These are phyloP conservation scores for Fraxinus sp. DNA, from an alignment of 305 asterid species.

Conservation along the genomic window DNA sequence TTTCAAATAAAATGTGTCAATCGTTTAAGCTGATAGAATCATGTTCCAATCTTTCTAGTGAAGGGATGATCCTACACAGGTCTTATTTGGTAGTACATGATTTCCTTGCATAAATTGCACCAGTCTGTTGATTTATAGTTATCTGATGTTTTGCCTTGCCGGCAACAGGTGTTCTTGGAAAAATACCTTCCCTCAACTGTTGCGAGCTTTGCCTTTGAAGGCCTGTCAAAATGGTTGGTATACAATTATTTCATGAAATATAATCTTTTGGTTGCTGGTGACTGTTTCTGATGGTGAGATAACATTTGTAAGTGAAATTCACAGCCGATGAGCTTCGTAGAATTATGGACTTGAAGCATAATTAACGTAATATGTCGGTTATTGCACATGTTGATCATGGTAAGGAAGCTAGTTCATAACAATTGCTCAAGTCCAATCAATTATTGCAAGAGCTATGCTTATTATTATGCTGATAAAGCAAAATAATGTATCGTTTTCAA, in stretches of 20 bases:
- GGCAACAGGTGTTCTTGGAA: not conserved
- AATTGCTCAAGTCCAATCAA: not conserved
- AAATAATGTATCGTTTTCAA: too few relatives aligned
- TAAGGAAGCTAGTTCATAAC: not conserved
- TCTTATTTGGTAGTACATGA: not conserved
- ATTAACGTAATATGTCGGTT: not conserved
- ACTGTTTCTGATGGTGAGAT: not conserved
- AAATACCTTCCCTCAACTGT: not conserved
- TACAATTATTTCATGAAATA: not conserved
- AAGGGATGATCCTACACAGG: not conserved
- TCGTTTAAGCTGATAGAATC: too few relatives aligned
- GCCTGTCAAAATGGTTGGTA: slow-evolving; percentile 3
- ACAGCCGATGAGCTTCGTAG: not conserved
- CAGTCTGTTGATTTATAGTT: not conserved
- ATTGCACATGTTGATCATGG: slow-evolving; percentile 19
- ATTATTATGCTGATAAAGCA: too few relatives aligned
- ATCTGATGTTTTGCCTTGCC: not conserved
- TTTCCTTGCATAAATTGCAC: not conserved
- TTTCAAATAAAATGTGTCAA: too few relatives aligned
- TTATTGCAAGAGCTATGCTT: too few relatives aligned
- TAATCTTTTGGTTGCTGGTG: not conserved
- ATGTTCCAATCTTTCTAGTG: not conserved
- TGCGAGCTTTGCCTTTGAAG: not conserved
- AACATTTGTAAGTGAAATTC: slow-evolving; percentile 10
- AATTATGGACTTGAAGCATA: not conserved